These are phyloP conservation scores for Chiua sp. DNA, from an alignment of 1,284 basidiomycete genomes.

Conservation along the genomic window DNA sequence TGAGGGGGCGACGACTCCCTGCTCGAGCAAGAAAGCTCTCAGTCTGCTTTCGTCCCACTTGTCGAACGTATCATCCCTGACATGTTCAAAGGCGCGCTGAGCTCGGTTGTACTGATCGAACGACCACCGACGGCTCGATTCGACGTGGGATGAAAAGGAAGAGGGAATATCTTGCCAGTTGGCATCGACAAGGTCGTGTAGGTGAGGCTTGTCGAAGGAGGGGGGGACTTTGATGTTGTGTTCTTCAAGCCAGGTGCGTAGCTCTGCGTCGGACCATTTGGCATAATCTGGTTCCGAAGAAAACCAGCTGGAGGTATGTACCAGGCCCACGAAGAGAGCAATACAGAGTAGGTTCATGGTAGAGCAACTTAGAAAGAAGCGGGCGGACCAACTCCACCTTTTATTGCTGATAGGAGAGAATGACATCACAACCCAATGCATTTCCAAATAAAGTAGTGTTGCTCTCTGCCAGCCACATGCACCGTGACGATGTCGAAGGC, in stretches of 20 bases:
- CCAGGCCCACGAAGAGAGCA: conserved; percentile 22
- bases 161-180: conserved; percentile 66
- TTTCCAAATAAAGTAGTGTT: conserved; percentile 11
- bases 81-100: conserved; percentile 67
- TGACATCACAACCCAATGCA: conserved; percentile 24
- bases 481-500: conserved; percentile 7
- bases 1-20: conserved; percentile 83
- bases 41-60: conserved; percentile 84
- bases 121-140: conserved; percentile 49
- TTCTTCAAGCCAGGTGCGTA: conserved; percentile 73
- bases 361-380: not conserved
- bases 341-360: conserved; percentile 12
- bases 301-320: conserved; percentile 34
- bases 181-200: conserved; percentile 61
- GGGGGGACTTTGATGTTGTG: conserved; percentile 68
- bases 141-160: conserved; percentile 18
- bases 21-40: conserved; percentile 84
- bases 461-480: not conserved
- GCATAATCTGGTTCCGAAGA: conserved; percentile 51
- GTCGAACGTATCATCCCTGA: conserved; percentile 64
- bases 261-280: conserved; percentile 67
- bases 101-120: conserved; percentile 66
- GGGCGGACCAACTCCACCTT: not conserved
- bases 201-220: conserved; percentile 49
- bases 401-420: conserved; percentile 21